A percentile compares a stretch with the other conserved stretches of the same genome.
Conservation (phyloP, 176 grass and related monocot genomes). For the Panicum miliaceum region DNA sequence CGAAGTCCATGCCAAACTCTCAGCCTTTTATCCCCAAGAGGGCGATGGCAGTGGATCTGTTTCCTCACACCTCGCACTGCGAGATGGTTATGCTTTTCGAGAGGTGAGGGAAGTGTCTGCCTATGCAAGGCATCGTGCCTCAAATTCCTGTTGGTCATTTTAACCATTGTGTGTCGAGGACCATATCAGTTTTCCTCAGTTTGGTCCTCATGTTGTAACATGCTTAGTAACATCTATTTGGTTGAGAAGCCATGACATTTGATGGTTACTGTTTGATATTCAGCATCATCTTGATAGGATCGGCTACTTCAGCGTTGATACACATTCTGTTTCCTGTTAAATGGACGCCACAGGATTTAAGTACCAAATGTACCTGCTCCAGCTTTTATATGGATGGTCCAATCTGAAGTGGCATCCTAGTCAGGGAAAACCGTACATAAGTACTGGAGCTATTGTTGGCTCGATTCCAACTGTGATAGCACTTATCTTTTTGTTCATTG, state of each 20-base stretch:
- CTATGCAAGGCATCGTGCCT: background rate
- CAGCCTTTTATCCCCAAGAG: conserved; percentile 80
- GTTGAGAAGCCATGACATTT: background rate
- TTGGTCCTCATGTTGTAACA: conserved; percentile 25
- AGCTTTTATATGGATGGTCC: background rate
- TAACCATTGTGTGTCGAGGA: background rate
- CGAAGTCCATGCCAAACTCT: conserved; percentile 91
- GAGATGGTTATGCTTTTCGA: conserved; percentile 98
- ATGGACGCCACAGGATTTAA: background rate
- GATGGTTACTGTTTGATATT: background rate
- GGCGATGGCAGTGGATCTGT: conserved; percentile 91
- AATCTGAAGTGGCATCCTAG: conserved; percentile 9
- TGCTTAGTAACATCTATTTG: background rate
- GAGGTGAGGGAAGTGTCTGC: conserved; percentile 43
- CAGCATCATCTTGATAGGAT: background rate
- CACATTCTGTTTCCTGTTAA: background rate
- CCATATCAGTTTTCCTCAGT: background rate
- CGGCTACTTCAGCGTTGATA: background rate
- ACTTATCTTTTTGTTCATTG: background rate
- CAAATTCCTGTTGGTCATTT: conserved; percentile 4
- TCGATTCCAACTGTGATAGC: background rate
- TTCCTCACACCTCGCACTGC: conserved; percentile 87
- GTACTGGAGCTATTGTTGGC: background rate
- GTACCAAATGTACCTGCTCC: background rate
- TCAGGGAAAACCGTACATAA: conserved; percentile 1